Percentiles rank a stretch among this genome's conserved stretches.
Conservation (phyloP, 2,329 filamentous ascomycete genomes). For the Meredithiella fracta region DNA sequence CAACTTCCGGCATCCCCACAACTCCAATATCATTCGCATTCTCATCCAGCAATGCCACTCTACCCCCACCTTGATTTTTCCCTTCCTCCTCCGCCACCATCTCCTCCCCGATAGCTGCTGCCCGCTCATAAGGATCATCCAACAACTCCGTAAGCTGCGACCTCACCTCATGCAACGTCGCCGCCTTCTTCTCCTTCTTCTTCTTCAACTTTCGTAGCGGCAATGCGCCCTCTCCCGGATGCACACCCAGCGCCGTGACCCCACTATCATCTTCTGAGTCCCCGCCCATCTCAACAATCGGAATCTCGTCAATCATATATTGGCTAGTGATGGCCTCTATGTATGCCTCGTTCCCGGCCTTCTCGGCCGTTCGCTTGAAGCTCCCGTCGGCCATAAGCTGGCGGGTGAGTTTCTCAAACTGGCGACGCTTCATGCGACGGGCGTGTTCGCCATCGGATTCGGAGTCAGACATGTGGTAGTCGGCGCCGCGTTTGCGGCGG, state of each 20-base stretch:
- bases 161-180: slow-evolving; percentile 44
- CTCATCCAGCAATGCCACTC: slow-evolving; percentile 23
- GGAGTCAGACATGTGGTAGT: slow-evolving; percentile 75
- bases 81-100: slow-evolving; percentile 31
- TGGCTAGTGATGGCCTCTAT: slow-evolving; percentile 76
- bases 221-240: slow-evolving; percentile 1
- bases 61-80: neutral
- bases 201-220: slow-evolving; percentile 8
- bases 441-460: slow-evolving; percentile 71
- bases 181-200: slow-evolving; percentile 13
- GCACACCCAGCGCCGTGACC: slow-evolving; percentile 3
- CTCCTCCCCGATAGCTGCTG: slow-evolving; percentile 32
- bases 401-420: slow-evolving; percentile 84
- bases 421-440: slow-evolving; percentile 64
- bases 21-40: slow-evolving; percentile 24
- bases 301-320: slow-evolving; percentile 57
- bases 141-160: slow-evolving; percentile 71
- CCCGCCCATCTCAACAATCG: slow-evolving; percentile 42
- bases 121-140: slow-evolving; percentile 39
- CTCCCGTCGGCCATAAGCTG: slow-evolving; percentile 68
- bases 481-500: slow-evolving; percentile 64
- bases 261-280: slow-evolving; percentile 23
- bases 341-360: slow-evolving; percentile 80
- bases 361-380: slow-evolving; percentile 75
- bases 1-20: slow-evolving; percentile 3